Conservation (phyloP, 73 alveolate species). For the Vitrella brassicaformis region DNA sequence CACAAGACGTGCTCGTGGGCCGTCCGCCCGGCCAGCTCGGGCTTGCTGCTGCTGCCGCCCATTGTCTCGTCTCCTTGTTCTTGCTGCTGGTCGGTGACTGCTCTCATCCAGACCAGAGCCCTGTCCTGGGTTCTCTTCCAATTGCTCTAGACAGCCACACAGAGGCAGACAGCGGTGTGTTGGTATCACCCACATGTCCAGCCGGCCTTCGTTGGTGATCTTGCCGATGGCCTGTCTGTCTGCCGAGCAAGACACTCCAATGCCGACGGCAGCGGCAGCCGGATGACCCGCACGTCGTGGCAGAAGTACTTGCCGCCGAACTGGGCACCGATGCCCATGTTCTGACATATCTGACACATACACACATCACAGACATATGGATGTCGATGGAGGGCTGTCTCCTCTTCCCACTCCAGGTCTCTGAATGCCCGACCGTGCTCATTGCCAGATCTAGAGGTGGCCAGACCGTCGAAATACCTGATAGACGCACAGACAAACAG, state of each 20-base stretch:
- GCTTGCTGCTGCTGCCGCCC: not conserved
- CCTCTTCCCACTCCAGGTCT: constrained; percentile 36
- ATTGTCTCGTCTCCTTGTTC: too few species aligned
- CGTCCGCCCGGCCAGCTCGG: not conserved
- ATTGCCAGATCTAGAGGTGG: constrained; percentile 31
- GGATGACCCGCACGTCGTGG: constrained; percentile 22
- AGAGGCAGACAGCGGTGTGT: too few species aligned
- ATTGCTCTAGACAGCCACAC: too few species aligned
- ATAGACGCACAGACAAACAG: too few species aligned
- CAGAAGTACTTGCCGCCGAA: constrained; percentile 36
- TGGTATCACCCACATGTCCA: too few species aligned
- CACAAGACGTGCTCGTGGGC: not conserved
- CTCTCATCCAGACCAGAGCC: too few species aligned
- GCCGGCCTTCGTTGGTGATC: not conserved
- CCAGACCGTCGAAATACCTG: constrained; percentile 19
- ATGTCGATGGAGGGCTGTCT: too few species aligned
- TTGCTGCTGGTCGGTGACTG: too few species aligned
- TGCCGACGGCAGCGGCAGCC: constrained; percentile 41
- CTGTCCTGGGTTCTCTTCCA: too few species aligned
- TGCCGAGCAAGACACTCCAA: constrained; percentile 34
- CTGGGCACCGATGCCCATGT: constrained; percentile 34
- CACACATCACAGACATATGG: too few species aligned
- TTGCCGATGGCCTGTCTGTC: constrained; percentile 20
- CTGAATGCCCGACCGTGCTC: constrained; percentile 30
- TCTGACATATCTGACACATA: not conserved